Conservation (phyloP, 352 stramenopile genomes). For the Globisporangium uncinulatum region DNA sequence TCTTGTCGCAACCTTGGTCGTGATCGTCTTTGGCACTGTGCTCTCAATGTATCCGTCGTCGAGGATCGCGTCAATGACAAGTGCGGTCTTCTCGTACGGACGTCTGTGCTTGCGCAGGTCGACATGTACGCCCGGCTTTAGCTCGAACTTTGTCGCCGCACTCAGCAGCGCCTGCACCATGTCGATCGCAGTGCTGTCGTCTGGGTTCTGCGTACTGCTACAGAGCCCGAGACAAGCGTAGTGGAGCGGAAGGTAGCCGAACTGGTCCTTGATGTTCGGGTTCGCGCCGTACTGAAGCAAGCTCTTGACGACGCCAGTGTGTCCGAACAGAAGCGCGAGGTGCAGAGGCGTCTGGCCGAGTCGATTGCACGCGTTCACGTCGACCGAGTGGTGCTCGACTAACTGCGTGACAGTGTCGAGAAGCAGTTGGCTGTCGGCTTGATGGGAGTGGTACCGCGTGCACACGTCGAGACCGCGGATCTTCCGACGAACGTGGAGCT, state of each 20-base stretch:
- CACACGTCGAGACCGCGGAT: constrained; percentile 55
- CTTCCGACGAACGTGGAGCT: constrained; percentile 33
- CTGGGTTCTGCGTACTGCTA: constrained; percentile 11
- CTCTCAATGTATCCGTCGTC: constrained; percentile 32
- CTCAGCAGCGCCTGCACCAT: constrained; percentile 31
- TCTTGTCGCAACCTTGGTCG: constrained; percentile 22
- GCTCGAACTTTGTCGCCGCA: constrained; percentile 16
- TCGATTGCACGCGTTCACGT: constrained; percentile 56
- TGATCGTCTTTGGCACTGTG: constrained; percentile 27
- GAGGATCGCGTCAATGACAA: constrained; percentile 57
- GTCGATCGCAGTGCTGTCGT: constrained; percentile 6
- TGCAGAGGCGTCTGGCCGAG: constrained; percentile 65
- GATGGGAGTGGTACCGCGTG: constrained; percentile 47
- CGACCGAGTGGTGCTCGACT: constrained; percentile 26
- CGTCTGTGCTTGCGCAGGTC: constrained; percentile 63
- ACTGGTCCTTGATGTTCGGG: constrained; percentile 46
- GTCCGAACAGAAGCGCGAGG: constrained; percentile 56
- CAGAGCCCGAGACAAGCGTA: constrained; percentile 67
- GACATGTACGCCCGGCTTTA: constrained; percentile 23
- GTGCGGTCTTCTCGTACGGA: constrained; percentile 31
- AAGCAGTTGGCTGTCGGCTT: constrained; percentile 14
- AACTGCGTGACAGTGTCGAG: constrained; percentile 21
- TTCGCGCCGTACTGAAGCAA: constrained; percentile 45
- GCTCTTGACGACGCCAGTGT: constrained; percentile 29
- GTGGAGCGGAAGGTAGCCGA: constrained; percentile 57